These are phyloP conservation scores for Echites panduratus DNA, from an alignment of 257 asterid species.

Conservation along the genomic window DNA sequence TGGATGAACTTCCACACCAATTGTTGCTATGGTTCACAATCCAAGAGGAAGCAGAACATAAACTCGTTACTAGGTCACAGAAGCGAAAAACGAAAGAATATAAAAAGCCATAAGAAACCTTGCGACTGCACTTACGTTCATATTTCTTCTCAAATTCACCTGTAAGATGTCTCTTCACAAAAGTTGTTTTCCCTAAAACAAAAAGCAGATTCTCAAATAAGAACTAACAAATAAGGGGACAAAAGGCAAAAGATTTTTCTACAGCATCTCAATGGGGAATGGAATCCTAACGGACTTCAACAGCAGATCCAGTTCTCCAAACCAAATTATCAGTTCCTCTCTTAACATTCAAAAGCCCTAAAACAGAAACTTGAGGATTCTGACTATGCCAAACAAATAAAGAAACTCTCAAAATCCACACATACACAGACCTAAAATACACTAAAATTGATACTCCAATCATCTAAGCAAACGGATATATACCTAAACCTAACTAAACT, in stretches of 20 bases:
- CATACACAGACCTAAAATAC: neutral
- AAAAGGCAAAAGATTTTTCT: too few relatives aligned
- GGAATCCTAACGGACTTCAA: neutral
- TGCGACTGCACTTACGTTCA: constrained; percentile 49
- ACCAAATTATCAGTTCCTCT: neutral
- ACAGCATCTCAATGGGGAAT: neutral
- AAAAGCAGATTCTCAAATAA: neutral
- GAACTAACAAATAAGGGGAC: neutral
- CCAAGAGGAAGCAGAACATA: constrained; percentile 24
- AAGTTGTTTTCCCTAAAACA: constrained; percentile 69
- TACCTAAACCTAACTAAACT: neutral
- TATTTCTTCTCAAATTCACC: constrained; percentile 96
- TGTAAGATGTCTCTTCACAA: constrained; percentile 85
- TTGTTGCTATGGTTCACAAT: constrained; percentile 49
- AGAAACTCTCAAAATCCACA: neutral
- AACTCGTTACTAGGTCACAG: neutral
- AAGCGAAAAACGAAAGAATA: neutral
- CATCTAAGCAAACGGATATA: neutral
- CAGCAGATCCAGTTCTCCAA: neutral
- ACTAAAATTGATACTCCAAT: neutral
- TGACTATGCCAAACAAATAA: neutral
- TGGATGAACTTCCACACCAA: constrained; percentile 92
- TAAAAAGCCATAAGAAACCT: neutral
- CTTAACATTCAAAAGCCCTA: neutral
- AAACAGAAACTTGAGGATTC: neutral